These are phyloP conservation scores for Penicillium goetzii DNA, from an alignment of 495 filamentous ascomycete species.

Conservation along the genomic window DNA sequence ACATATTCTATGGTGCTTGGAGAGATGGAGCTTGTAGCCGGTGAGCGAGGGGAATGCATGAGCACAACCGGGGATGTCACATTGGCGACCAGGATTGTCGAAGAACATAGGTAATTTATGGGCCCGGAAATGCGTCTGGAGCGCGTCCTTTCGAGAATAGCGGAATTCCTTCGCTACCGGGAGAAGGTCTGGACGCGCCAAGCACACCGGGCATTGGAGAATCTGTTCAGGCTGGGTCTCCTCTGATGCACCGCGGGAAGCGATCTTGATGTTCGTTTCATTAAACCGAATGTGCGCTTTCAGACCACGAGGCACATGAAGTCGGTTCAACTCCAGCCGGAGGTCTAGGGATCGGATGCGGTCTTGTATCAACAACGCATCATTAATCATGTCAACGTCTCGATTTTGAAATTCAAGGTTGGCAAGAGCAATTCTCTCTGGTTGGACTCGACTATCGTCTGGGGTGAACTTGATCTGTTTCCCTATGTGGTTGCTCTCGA, in stretches of 20 bases:
- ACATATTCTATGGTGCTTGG: conserved; percentile 15
- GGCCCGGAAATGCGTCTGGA: conserved; percentile 14
- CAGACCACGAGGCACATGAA: not conserved
- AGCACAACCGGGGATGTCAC: conserved; percentile 13
- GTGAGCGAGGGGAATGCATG: conserved; percentile 10
- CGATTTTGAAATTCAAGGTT: not conserved
- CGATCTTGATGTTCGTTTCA: not conserved
- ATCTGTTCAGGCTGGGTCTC: conserved; percentile 2
- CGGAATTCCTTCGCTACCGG: conserved; percentile 13
- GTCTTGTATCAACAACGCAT: not conserved
- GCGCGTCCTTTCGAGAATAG: conserved; percentile 20
- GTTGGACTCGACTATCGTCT: not conserved
- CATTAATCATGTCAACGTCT: not conserved
- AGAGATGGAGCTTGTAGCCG: conserved; percentile 15
- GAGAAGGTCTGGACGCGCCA: conserved; percentile 12
- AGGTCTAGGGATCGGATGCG: not conserved
- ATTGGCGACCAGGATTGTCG: conserved; percentile 13
- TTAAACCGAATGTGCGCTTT: not conserved
- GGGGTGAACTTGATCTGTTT: not conserved
- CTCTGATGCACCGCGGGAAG: conserved; percentile 9
- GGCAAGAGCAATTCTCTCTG: not conserved
- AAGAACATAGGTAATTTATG: conserved; percentile 19
- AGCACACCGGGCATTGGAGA: conserved; percentile 18
- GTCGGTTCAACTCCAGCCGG: not conserved
- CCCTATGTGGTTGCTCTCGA: not conserved